Percentiles rank a stretch among this genome's conserved stretches.
phyloP scores from a whole-genome alignment of 306 rosid species.

The Dryas alaskensis region DNA sequence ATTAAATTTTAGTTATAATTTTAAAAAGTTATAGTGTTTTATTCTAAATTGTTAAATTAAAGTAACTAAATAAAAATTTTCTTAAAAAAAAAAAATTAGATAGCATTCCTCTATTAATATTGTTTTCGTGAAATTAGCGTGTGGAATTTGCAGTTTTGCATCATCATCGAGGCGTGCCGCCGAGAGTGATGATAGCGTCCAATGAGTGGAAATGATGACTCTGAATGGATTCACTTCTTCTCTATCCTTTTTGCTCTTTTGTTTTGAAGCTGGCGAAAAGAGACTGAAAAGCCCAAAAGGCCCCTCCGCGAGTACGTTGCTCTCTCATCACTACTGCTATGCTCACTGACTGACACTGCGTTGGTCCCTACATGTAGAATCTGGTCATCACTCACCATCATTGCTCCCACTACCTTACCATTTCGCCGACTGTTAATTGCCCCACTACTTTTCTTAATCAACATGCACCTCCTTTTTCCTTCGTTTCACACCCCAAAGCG shows the following conservation, averaged over 20 bases:
- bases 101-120: too few species aligned
- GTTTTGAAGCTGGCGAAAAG: background rate
- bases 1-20: too few species aligned
- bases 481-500: too few species aligned
- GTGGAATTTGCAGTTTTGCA: too few species aligned
- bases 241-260: background rate
- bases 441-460: too few species aligned
- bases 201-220: slow-evolving; percentile 50
- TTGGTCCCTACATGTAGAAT: slow-evolving; percentile 8
- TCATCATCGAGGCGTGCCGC: slow-evolving; percentile 60
- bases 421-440: background rate
- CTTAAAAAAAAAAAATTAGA: too few species aligned
- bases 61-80: too few species aligned
- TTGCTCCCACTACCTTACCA: background rate
- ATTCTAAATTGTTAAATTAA: too few species aligned
- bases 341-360: background rate
- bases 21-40: too few species aligned
- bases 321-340: background rate
- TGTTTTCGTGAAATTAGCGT: too few species aligned
- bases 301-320: background rate
- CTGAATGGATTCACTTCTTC: slow-evolving; percentile 26
- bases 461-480: too few species aligned
- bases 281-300: background rate
- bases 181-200: slow-evolving; percentile 43
- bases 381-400: background rate